A percentile compares a stretch with the other conserved stretches of the same genome.
Evolutionary conservation across 176 grass and related monocot genomes (phyloP).

Genomic region (Musa acuminata): DNA sequence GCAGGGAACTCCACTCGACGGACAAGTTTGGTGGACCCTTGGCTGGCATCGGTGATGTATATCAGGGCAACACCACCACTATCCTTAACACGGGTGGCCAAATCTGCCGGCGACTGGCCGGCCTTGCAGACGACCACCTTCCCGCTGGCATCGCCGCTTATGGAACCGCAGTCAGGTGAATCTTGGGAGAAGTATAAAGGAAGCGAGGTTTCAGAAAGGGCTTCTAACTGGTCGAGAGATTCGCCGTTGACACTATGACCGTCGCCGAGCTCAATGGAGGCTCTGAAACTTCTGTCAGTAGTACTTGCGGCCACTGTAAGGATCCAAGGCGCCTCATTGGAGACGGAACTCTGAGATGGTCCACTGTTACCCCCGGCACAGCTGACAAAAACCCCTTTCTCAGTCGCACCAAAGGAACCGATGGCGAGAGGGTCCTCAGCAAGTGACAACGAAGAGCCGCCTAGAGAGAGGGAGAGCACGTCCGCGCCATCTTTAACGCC

Average conservation of each 20-base stretch:
- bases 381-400: conserved; percentile 42
- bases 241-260: conserved; percentile 57
- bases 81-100: conserved; percentile 35
- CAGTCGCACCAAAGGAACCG: conserved; percentile 28
- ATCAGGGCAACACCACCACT: conserved; percentile 50
- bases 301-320: conserved; percentile 44
- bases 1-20: conserved; percentile 29
- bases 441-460: conserved; percentile 19
- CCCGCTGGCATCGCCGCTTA: conserved; percentile 27
- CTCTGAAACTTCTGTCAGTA: conserved; percentile 35
- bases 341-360: conserved; percentile 18
- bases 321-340: conserved; percentile 57
- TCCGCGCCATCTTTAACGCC: conserved; percentile 24
- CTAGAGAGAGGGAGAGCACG: conserved; percentile 14
- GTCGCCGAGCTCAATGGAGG: conserved; percentile 32
- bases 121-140: conserved; percentile 69
- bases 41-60: conserved; percentile 55
- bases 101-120: background rate
- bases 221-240: conserved; percentile 54
- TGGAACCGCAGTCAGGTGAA: conserved; percentile 31
- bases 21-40: conserved; percentile 21
- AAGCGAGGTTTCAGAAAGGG: conserved; percentile 18
- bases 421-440: conserved; percentile 42
- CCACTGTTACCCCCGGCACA: conserved; percentile 32
- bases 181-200: conserved; percentile 46